Percentiles rank a stretch among this genome's conserved stretches.
phyloP scores from a whole-genome alignment of 2,329 filamentous ascomycete genomes.

The Penicillium brevicompactum region DNA sequence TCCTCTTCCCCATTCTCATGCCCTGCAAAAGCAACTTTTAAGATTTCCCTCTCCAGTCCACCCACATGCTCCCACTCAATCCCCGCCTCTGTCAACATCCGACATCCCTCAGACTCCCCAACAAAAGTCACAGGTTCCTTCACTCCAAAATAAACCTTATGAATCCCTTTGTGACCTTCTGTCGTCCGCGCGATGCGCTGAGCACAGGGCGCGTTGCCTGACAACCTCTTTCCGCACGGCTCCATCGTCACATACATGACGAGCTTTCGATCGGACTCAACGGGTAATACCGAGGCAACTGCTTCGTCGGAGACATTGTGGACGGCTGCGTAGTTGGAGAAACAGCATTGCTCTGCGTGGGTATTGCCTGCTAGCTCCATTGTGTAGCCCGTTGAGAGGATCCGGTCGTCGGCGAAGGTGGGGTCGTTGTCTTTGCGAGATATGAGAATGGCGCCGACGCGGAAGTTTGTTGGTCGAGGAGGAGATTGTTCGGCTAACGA shows the following conservation, averaged over 20 bases:
- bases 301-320: conserved; percentile 39
- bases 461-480: conserved; percentile 86
- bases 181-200: conserved; percentile 69
- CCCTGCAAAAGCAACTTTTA: conserved; percentile 79
- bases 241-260: conserved; percentile 90
- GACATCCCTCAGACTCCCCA: conserved; percentile 73
- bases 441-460: conserved; percentile 89
- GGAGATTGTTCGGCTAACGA: conserved; percentile 76
- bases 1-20: conserved; percentile 55
- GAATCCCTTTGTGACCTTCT: conserved; percentile 60
- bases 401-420: conserved; percentile 41
- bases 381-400: conserved; percentile 84
- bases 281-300: conserved; percentile 45
- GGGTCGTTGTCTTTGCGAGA: conserved; percentile 33
- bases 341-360: conserved; percentile 91
- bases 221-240: conserved; percentile 49
- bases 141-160: conserved; percentile 82
- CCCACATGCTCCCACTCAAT: conserved; percentile 72
- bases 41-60: conserved; percentile 79
- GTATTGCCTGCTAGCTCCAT: conserved; percentile 91
- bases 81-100: conserved; percentile 69
- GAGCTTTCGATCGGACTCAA: conserved; percentile 46
- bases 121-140: conserved; percentile 91
- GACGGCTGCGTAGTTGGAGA: conserved; percentile 63
- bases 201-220: conserved; percentile 60